phyloP scores from a whole-genome alignment of 148 eudicot species.

The Fagopyrum esculentum region DNA sequence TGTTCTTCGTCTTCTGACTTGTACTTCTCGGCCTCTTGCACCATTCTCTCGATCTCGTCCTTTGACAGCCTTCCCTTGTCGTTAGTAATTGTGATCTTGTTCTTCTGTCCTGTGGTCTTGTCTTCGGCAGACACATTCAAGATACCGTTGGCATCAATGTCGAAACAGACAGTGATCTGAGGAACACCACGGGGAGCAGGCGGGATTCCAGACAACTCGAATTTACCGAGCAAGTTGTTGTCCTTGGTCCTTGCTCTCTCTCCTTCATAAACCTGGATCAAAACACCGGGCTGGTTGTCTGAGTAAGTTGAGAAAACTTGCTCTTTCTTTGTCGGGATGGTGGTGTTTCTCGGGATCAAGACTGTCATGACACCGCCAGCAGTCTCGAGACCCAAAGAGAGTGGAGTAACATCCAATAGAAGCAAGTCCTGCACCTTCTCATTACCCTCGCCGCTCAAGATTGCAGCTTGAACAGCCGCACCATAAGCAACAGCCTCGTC shows the following conservation, averaged over 20 bases:
- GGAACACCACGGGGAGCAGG: constrained; percentile 11
- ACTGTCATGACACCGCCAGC: constrained; percentile 17
- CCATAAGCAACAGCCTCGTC: constrained; percentile 17
- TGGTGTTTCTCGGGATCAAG: constrained; percentile 16
- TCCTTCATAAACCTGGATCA: constrained; percentile 17
- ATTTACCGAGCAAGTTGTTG: constrained; percentile 16
- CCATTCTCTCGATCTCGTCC: constrained; percentile 15
- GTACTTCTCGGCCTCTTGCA: constrained; percentile 13
- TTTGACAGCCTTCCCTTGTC: constrained; percentile 15
- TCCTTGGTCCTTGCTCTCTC: constrained; percentile 16
- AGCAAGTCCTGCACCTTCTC: constrained; percentile 11
- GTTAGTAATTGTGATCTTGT: constrained; percentile 15
- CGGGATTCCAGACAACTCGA: constrained; percentile 13
- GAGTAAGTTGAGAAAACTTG: constrained; percentile 16
- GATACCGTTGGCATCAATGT: constrained; percentile 13
- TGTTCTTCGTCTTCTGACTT: constrained; percentile 10
- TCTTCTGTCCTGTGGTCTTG: constrained; percentile 17
- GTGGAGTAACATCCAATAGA: not conserved
- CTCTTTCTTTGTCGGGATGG: constrained; percentile 16
- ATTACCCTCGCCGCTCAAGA: constrained; percentile 8
- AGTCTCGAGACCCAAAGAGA: constrained; percentile 8
- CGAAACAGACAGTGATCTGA: constrained; percentile 10
- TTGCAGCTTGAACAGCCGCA: constrained; percentile 12
- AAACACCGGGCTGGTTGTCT: constrained; percentile 16
- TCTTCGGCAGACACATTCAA: constrained; percentile 14